Evolutionary conservation across 2,329 filamentous ascomycete genomes (phyloP), one percentile per base, ranked within the genome.

Genomic region (Diaporthe longicolla): DNA sequence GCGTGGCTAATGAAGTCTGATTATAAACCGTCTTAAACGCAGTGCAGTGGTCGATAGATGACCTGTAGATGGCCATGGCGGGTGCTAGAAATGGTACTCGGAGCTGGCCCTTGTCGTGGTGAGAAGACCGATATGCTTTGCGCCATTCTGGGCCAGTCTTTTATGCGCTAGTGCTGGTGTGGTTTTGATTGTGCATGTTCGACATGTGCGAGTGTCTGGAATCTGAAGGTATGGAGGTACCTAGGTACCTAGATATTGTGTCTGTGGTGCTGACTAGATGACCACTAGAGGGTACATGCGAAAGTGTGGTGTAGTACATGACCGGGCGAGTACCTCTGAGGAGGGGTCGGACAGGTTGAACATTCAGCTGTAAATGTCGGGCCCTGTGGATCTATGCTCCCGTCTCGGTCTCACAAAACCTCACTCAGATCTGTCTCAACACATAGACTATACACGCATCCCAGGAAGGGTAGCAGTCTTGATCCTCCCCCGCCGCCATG

Each of bases 331-430:
- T 59, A 37, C 32, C 21, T 29, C 29, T 19, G 15, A 17, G 61
- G 35, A 8, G 32, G 63, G 63, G 45, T 54, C 13, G 45, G 15
- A 37, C 32, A 37, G 63, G 45, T 66, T 21, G 6, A 66, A 19
- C 10, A 15, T 26, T 24, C 10, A 17, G 26, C 29, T 66, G 63
- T 29, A 54, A 32, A 68, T 54, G 26, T 66, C 13, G 21, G 15
- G 45, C n/a, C n/a, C 45, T 37, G 63, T 52, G 63, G 63, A 54
- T 54, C 63, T 35, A 54, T n/a, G 1, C 63, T 68, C 63, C 45
- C 32, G 43, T 29, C 26, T 48, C 10, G 59, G 43, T 65, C 40
- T 37, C 45, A 37, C 45, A 66, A 52, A 37, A 37, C 32, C 45
- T 63, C 58, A 13, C 37, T 26, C n/a, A 29, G 10, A 43, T 10